Evolutionary conservation across 805 yeast genomes (phyloP).

Genomic region (Metschnikowia hibisci): DNA sequence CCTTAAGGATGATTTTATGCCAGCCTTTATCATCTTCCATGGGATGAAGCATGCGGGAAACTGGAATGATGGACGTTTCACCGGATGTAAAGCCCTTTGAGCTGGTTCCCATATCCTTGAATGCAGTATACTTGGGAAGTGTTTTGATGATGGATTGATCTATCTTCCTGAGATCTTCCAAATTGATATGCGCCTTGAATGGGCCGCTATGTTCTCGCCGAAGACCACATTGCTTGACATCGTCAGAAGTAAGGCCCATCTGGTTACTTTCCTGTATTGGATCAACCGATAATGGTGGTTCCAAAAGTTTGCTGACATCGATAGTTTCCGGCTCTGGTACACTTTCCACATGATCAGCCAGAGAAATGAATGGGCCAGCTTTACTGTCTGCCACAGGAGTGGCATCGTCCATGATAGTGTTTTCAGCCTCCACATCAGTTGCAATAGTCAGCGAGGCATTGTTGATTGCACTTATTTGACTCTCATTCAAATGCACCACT

Average conservation of each 20-base stretch:
- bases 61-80: conserved; percentile 44
- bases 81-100: conserved; percentile 15
- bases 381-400: not conserved
- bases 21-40: conserved; percentile 60
- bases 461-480: not conserved
- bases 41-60: conserved; percentile 64
- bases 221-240: conserved; percentile 22
- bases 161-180: conserved; percentile 40
- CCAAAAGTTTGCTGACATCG: conserved; percentile 33
- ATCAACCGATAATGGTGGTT: conserved; percentile 25
- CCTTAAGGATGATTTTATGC: conserved; percentile 53
- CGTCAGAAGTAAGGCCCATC: conserved; percentile 29
- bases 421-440: not conserved
- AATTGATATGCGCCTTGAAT: conserved; percentile 44
- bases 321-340: conserved; percentile 20
- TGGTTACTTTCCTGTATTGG: conserved; percentile 27
- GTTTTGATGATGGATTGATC: conserved; percentile 47
- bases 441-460: not conserved
- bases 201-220: conserved; percentile 23
- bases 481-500: conserved; percentile 24
- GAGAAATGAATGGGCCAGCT: not conserved
- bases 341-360: not conserved
- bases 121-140: conserved; percentile 46
- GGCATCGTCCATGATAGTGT: not conserved
- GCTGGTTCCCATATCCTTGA: conserved; percentile 31